Evolutionary conservation across 2,329 filamentous ascomycete species (phyloP).

Genomic region (Claviceps sp.): DNA sequence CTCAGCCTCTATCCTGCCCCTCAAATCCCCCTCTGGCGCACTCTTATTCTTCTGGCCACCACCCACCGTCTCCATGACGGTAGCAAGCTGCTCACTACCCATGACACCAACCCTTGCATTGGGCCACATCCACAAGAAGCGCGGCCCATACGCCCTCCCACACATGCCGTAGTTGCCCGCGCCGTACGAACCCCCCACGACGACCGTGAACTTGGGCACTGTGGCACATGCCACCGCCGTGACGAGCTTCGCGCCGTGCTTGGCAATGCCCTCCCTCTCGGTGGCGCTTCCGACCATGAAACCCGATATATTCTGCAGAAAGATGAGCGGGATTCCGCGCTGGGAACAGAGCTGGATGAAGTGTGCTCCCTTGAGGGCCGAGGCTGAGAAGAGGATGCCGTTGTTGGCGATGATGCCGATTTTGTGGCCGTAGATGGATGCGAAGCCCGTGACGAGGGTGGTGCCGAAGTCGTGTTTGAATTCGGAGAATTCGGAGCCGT

Average conservation of each 20-base stretch:
- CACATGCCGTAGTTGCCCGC: conserved; percentile 99
- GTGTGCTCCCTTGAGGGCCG: conserved; percentile 84
- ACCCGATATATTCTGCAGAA: conserved; percentile 91
- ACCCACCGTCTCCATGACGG: conserved; percentile 81
- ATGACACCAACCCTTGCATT: conserved; percentile 95
- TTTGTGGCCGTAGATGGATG: conserved; percentile 73
- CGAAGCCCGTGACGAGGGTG: conserved; percentile 86
- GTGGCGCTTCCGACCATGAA: conserved; percentile 97
- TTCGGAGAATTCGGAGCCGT: conserved; percentile 79
- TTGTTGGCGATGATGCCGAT: conserved; percentile 95
- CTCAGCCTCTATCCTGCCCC: conserved; percentile 75
- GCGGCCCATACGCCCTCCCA: conserved; percentile 80
- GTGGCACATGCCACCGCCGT: conserved; percentile 88
- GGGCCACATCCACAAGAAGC: conserved; percentile 94
- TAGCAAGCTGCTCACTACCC: conserved; percentile 81
- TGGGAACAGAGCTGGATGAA: conserved; percentile 93
- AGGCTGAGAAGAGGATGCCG: conserved; percentile 83
- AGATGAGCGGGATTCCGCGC: conserved; percentile 77
- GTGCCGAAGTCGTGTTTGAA: conserved; percentile 89
- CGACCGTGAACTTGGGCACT: conserved; percentile 93
- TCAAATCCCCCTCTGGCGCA: conserved; percentile 57
- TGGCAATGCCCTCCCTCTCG: conserved; percentile 89
- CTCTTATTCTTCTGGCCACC: conserved; percentile 13
- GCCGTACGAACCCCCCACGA: conserved; percentile 85
- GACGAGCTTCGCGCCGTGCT: conserved; percentile 94